Percentiles rank a stretch among this genome's conserved stretches.
Conservation (phyloP, 2,329 filamentous ascomycete species). For the Xylogone sp. region DNA sequence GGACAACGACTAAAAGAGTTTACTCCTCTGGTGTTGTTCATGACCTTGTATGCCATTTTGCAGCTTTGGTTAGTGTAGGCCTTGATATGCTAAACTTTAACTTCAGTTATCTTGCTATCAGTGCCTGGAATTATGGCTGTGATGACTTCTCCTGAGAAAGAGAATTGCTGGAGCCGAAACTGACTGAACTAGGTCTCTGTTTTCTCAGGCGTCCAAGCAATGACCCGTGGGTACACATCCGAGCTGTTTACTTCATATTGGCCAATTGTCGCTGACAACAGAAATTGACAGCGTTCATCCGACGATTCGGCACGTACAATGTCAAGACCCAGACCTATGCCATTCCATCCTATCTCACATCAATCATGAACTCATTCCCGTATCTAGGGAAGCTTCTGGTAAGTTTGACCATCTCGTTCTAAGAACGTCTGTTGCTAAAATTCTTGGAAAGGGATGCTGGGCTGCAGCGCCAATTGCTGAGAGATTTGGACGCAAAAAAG, state of each 20-base stretch:
- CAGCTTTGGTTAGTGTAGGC: neutral
- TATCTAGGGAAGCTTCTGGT: slow-evolving; percentile 1
- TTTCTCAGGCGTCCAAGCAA: slow-evolving; percentile 2
- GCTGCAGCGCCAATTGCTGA: slow-evolving; percentile 19
- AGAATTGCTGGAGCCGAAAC: neutral
- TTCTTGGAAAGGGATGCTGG: slow-evolving; percentile 4
- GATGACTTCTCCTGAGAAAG: neutral
- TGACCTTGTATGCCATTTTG: neutral
- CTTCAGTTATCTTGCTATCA: slow-evolving; percentile 3
- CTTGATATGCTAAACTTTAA: neutral
- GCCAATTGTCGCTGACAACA: neutral
- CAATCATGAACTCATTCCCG: slow-evolving; percentile 2
- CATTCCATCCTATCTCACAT: slow-evolving; percentile 1
- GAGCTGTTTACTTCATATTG: neutral
- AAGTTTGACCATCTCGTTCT: neutral
- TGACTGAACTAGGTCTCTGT: neutral
- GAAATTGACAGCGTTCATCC: neutral
- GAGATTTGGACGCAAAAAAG: slow-evolving; percentile 22
- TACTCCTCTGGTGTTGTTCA: neutral
- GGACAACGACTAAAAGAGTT: neutral
- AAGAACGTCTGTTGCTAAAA: neutral
- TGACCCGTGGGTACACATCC: neutral
- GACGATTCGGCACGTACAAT: slow-evolving; percentile 3
- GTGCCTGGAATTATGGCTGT: slow-evolving; percentile 2
- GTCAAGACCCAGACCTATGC: neutral